Base-by-base conservation (phyloP, 1,139 yeast genomes). In the Candida albicans region DNA sequence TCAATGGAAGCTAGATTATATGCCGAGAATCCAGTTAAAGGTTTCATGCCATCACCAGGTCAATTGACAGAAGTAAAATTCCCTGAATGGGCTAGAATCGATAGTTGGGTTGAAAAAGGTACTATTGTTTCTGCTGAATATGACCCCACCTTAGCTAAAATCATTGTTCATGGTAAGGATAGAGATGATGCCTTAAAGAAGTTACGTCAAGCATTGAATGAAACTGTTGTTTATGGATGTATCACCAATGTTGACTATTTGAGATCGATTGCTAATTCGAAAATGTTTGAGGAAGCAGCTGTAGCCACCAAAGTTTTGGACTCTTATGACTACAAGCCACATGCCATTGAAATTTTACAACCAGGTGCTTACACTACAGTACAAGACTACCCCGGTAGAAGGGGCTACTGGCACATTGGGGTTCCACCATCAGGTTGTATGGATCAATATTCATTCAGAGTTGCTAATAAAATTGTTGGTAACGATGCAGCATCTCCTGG, bases 401-500 rank as follows among this genome's bases (percentile, higher is more conserved):
- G 75, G 47, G 86, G 91, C 11, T 79, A 85, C 62, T 93, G 98
- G 98, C 76, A 73, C 53, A 69, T 86, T 55, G 99, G 99, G 62
- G 97, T 93, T 44, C 99, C 99, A 27, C 98, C 98, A 8, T 88
- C 96, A 32, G 99, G 99, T 38, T 96, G 98, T 51, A 93, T 93
- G 98, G 98, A 93, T 67, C 81, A 84, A 49, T 90, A 84, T 56
- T 82, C 97, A 2, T 91, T 90, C 71, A 78, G 96, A 59, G 63
- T 89, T 50, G 96, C 96, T 28, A 91, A 93, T 70, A 73, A 87
- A 61, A 81, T 88, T 59, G 97, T 93, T 42, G 97, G 97, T 48
- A 91, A 93, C 65, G 79, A 85, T 55, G 67, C 73, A 53, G 71
- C 76, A 37, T 86, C 96, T 12, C 96, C 98, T 10, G 96, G 95